Evolutionary conservation across 345 rosid species (phyloP).

Genomic region (Eucalyptus coolabah): DNA sequence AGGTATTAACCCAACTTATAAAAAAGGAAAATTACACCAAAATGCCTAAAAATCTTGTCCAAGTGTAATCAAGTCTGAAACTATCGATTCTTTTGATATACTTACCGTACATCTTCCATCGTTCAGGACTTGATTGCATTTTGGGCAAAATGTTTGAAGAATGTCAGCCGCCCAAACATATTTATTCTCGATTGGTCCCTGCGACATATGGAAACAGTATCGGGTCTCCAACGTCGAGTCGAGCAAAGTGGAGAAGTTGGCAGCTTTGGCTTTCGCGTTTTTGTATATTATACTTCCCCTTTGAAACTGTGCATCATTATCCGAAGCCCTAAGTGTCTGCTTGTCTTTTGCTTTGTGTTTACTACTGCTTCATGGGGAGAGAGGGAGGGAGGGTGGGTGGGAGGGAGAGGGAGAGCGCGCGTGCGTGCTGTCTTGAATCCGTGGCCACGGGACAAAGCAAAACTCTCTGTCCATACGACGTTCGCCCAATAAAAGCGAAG

Average conservation of each 20-base stretch:
- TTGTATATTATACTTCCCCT: not conserved
- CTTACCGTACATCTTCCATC: not conserved
- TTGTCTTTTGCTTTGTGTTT: not conserved
- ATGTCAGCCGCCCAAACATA: not conserved
- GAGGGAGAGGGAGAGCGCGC: not conserved
- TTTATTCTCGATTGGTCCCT: not conserved
- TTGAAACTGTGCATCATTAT: not conserved
- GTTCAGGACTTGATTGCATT: not conserved
- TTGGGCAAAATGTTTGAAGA: not conserved
- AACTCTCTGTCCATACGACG: not conserved
- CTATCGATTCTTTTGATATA: not conserved
- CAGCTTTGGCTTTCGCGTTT: not conserved
- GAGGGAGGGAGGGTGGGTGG: not conserved
- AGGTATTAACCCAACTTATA: no score
- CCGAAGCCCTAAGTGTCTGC: not conserved
- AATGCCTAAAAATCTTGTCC: not conserved
- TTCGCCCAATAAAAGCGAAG: not conserved
- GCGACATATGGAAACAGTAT: not conserved
- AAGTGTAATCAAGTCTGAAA: not conserved
- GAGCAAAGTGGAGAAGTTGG: not conserved
- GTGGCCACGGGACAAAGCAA: not conserved
- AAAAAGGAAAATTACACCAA: not conserved
- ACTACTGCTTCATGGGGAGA: not conserved
- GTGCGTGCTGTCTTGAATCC: not conserved
- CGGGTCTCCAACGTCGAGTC: not conserved